Percentiles rank a stretch among this genome's conserved stretches.
phyloP scores from a whole-genome alignment of 306 rosid genomes.

The Lupinus albus region DNA sequence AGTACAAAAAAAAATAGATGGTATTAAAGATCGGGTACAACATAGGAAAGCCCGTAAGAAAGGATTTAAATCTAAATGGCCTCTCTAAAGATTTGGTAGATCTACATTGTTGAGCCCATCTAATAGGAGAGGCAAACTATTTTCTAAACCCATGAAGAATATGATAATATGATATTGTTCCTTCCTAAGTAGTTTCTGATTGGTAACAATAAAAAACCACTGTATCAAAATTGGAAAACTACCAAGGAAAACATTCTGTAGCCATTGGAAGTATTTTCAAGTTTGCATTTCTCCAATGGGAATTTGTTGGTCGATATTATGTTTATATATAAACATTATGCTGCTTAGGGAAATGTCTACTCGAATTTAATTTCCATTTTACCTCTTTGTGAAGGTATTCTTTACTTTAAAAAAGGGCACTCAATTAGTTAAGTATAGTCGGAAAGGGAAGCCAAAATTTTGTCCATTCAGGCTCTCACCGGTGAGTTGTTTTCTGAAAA shows the following conservation, averaged over 20 bases:
- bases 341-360: constrained; percentile 9
- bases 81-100: background rate
- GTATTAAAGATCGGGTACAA: background rate
- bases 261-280: constrained; percentile 5
- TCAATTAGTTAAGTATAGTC: constrained; percentile 78
- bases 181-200: constrained; percentile 8
- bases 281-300: constrained; percentile 26
- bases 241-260: constrained; percentile 7
- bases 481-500: constrained; percentile 50
- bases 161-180: constrained; percentile 2
- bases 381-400: constrained; percentile 65
- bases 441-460: constrained; percentile 85
- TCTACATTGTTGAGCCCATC: background rate
- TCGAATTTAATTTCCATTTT: constrained; percentile 26
- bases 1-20: constrained; percentile 18
- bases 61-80: background rate
- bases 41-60: background rate
- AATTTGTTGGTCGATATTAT: constrained; percentile 35
- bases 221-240: constrained; percentile 4
- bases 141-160: background rate
- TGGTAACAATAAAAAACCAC: constrained; percentile 19
- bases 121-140: background rate
- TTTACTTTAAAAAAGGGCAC: constrained; percentile 72
- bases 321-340: constrained; percentile 34
- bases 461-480: constrained; percentile 78